Evolutionary conservation across 2,329 filamentous ascomycete species (phyloP), one percentile per base, ranked within the genome.

Genomic region (Exophiala sideris): DNA sequence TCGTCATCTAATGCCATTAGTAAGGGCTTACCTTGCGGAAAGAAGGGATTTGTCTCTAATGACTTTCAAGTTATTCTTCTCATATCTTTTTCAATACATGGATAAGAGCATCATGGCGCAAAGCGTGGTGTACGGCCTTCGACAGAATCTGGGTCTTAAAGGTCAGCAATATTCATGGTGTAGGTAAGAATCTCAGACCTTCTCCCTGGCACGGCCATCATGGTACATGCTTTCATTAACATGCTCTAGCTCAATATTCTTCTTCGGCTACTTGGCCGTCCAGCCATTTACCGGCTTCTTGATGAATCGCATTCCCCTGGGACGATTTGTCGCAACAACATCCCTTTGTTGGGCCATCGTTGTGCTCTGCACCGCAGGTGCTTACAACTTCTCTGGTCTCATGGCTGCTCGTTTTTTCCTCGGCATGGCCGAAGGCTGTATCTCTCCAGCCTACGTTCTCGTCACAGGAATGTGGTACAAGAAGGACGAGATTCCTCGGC

Each of bases 251-350:
- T 87, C 85, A 9, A 87, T 83, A 75, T 87, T 89, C 60, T 89
- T 88, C 72, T 83, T 89, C 57, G 83, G 81, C 47, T 83, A 88
- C 16, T 73, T 89, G 5, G 70, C 84, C 41, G 85, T 88, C 60
- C 86, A 89, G 67, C 88, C 88, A 63, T 86, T 86, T 0, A 86
- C 85, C 67, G 87, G 85, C 68, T 82, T 76, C 71, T 75, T 80
- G 52, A 78, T 86, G 50, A 76, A 83, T 44, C 78, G 83, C 21
- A 79, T 87, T 1, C 85, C 84, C 5, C 79, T 87, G 40, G 85
- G 82, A 50, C 87, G 87, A 65, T 86, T 85, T 54, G 76, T 87
- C 3, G 78, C 78, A 36, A 74, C 80, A 62, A 84, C 79, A 62
- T 85, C 88, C 60, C 71, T 85, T 8, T 72, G 79, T 10, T 89